Evolutionary conservation across 768 basidiomycete genomes (phyloP).

Genomic region (Naematelia aurantialba): DNA sequence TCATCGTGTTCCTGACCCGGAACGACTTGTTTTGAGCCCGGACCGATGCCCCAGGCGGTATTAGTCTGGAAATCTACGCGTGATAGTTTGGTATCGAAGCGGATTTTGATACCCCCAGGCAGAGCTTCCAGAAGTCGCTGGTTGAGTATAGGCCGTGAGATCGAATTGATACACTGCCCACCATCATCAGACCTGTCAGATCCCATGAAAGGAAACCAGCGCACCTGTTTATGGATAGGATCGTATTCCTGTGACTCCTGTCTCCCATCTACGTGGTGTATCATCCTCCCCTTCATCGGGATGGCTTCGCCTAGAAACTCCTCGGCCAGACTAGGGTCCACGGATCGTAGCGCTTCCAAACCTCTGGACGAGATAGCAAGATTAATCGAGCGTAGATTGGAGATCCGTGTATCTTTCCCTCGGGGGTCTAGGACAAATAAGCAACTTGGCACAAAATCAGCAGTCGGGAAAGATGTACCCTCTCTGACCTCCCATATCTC

Average conservation of each 20-base stretch:
- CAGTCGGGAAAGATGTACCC: slow-evolving; percentile 25
- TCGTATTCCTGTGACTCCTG: slow-evolving; percentile 84
- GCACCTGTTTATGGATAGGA: slow-evolving; percentile 72
- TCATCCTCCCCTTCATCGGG: slow-evolving; percentile 94
- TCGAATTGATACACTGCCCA: slow-evolving; percentile 82
- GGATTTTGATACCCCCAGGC: slow-evolving; percentile 62
- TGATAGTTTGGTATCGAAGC: slow-evolving; percentile 77
- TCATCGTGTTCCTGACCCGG: slow-evolving; percentile 39
- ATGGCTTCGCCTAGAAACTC: slow-evolving; percentile 74
- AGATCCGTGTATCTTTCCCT: slow-evolving; percentile 26
- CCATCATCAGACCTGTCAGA: slow-evolving; percentile 63
- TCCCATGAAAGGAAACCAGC: slow-evolving; percentile 37
- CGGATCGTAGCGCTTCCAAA: slow-evolving; percentile 75
- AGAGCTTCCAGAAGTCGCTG: slow-evolving; percentile 76
- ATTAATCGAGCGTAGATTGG: slow-evolving; percentile 75
- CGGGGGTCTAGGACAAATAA: slow-evolving; percentile 37
- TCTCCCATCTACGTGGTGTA: slow-evolving; percentile 70
- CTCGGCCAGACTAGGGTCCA: slow-evolving; percentile 62
- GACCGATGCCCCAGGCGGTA: neutral
- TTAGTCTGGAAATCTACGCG: slow-evolving; percentile 66
- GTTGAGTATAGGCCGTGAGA: slow-evolving; percentile 83
- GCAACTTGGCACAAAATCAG: neutral
- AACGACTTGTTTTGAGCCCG: slow-evolving; percentile 1
- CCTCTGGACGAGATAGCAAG: slow-evolving; percentile 91
- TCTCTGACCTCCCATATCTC: slow-evolving; percentile 48